Conservation (phyloP, 768 basidiomycete genomes). For the Arthromyces matolae region DNA sequence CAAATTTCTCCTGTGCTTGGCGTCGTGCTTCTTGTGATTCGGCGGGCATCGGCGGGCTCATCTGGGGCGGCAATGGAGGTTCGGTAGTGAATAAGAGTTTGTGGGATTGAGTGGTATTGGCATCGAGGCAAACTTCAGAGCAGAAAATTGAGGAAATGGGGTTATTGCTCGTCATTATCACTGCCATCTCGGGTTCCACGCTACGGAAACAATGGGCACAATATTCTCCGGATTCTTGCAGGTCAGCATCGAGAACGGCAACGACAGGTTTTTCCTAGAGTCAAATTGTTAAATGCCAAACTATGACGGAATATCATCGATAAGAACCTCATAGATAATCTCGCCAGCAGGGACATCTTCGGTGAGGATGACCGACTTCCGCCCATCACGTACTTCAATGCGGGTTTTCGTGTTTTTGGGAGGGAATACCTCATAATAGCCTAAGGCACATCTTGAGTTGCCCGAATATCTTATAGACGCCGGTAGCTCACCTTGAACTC, state of each 20-base stretch:
- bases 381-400: constrained; percentile 43
- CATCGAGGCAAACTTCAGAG: constrained; percentile 60
- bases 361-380: constrained; percentile 56
- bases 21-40: constrained; percentile 42
- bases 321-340: constrained; percentile 66
- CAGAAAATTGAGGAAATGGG: constrained; percentile 64
- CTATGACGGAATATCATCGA: constrained; percentile 3
- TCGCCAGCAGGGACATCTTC: constrained; percentile 71
- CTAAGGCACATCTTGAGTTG: constrained; percentile 33
- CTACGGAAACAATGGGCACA: constrained; percentile 72
- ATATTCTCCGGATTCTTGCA: constrained; percentile 62
- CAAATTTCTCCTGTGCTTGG: constrained; percentile 57
- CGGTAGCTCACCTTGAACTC: constrained; percentile 69
- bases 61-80: constrained; percentile 50
- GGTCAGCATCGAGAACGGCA: constrained; percentile 65
- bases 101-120: constrained; percentile 57
- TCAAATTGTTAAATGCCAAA: not conserved
- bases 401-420: constrained; percentile 65
- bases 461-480: constrained; percentile 4
- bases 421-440: constrained; percentile 79
- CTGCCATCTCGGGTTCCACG: constrained; percentile 43
- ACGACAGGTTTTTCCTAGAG: constrained; percentile 74
- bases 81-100: constrained; percentile 70
- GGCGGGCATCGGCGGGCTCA: constrained; percentile 26
- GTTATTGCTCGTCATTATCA: constrained; percentile 44